Conservation (phyloP, 1,139 yeast species). For the Debaryomycetaceae sp. region DNA sequence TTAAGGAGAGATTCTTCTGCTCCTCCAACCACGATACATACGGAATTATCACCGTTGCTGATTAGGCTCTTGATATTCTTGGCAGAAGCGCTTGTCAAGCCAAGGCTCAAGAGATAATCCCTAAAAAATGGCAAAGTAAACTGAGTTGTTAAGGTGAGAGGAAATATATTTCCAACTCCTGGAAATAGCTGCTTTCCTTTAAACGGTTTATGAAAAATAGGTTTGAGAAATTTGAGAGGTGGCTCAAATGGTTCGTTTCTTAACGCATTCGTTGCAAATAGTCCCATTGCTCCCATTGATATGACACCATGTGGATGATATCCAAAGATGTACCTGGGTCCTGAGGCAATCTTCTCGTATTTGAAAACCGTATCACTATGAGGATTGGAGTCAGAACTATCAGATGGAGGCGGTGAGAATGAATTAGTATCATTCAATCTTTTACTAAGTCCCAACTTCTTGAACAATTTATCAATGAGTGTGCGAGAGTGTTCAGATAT, state of each 20-base stretch:
- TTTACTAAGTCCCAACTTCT: conserved; percentile 36
- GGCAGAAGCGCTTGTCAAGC: conserved; percentile 82
- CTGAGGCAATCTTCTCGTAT: conserved; percentile 41
- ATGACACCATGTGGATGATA: conserved; percentile 97
- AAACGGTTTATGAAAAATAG: conserved; percentile 42
- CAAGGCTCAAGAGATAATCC: conserved; percentile 78
- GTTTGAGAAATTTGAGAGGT: conserved; percentile 51
- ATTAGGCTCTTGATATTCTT: conserved; percentile 66
- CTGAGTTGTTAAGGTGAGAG: conserved; percentile 79
- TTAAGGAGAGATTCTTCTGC: conserved; percentile 81
- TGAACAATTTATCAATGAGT: conserved; percentile 34
- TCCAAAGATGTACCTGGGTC: conserved; percentile 84
- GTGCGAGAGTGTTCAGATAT: conserved; percentile 38
- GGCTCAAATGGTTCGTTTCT: conserved; percentile 45
- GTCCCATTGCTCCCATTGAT: conserved; percentile 88
- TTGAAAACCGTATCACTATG: conserved; percentile 5
- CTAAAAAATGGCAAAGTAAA: conserved; percentile 85
- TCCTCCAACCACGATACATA: conserved; percentile 92
- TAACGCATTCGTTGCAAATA: conserved; percentile 74
- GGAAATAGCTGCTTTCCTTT: conserved; percentile 60
- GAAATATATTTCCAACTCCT: conserved; percentile 69
- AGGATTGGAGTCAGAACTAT: conserved; percentile 2
- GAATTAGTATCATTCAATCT: conserved; percentile 31
- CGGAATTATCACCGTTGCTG: conserved; percentile 63
- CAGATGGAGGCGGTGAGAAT: conserved; percentile 11